These are phyloP conservation scores for Cadophora gregata DNA, from an alignment of 2,329 filamentous ascomycete species.

Conservation along the genomic window DNA sequence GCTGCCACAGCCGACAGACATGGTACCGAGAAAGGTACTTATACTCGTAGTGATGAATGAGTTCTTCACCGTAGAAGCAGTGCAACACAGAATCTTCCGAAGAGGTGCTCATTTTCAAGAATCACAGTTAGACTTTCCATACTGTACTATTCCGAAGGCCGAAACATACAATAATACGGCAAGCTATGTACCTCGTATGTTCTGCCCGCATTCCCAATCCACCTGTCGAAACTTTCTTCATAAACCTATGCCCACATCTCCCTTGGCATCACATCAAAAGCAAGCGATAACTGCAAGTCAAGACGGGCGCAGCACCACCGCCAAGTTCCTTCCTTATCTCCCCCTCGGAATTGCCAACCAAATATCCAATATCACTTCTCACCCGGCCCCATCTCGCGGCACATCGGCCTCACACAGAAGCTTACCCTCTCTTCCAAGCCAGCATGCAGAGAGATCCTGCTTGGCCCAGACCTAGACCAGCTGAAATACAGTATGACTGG, in stretches of 20 bases:
- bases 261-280: conserved; percentile 18
- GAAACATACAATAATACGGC: too few relatives aligned
- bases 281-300: neutral
- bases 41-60: conserved; percentile 1
- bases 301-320: conserved; percentile 6
- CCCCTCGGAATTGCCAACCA: neutral
- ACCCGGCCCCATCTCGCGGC: conserved; percentile 6
- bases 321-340: conserved; percentile 11
- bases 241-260: neutral
- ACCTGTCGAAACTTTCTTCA: neutral
- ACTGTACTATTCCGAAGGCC: neutral
- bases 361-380: neutral
- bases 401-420: neutral
- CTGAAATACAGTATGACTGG: conserved; percentile 10
- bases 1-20: neutral
- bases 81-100: conserved; percentile 7
- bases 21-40: neutral
- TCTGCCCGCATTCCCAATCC: neutral
- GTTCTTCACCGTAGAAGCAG: conserved; percentile 5
- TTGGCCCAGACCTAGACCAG: conserved; percentile 16
- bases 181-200: too few relatives aligned
- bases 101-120: neutral
- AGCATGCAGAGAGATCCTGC: neutral
- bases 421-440: neutral
- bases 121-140: neutral